Base-by-base conservation (phyloP, 2,329 filamentous ascomycete genomes). In the Xenoacremonium recifei region DNA sequence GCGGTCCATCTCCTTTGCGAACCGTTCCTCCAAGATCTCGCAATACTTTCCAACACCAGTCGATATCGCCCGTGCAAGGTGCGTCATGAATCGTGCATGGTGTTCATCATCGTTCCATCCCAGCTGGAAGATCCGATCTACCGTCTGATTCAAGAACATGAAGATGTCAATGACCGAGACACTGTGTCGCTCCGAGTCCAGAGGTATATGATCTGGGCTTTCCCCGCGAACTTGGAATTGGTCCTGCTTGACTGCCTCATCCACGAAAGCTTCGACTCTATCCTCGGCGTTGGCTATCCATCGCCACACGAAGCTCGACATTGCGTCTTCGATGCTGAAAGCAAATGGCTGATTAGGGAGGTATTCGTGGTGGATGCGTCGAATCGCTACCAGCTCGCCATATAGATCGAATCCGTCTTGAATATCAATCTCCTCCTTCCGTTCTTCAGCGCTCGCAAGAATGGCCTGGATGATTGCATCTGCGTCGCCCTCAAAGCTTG, bases 41-140 rank as follows among this genome's bases (percentile, higher is more conserved):
- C 93, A 99, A 63, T 99, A 99, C 53, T 83, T 82, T 11, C 87
- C 85, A 35, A 99, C 80, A 15, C 89, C 91, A 35, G 80, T 76
- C 2, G 91, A 85, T 46, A 97, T 89, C 0, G 86, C 85, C 57
- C 90, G 95, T 12, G 91, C 84, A 13, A 96, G 72, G 2, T 89
- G 82, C 13, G 93, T 99, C 91, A 97, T 97, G 67, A 99, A 99
- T 48, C 91, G 89, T 29, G 93, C 92, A 61, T 96, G 88, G 52
- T 96, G 91, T 27, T 95, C 75, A 58, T 96, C 89, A 61, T 97
- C 89, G 50, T 90, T 86, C 93, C 93, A 99, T 47, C 91, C 82
- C 10, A 99, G 76, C 53, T 89, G 76, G 40, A 88, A 83, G 40
- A 99, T 82, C 57, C 95, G 89, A 50, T 96, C 87, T 25, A 95